Evolutionary conservation across 75 land plant species (phyloP).

Genomic region (Cunninghamia lanceolata): DNA sequence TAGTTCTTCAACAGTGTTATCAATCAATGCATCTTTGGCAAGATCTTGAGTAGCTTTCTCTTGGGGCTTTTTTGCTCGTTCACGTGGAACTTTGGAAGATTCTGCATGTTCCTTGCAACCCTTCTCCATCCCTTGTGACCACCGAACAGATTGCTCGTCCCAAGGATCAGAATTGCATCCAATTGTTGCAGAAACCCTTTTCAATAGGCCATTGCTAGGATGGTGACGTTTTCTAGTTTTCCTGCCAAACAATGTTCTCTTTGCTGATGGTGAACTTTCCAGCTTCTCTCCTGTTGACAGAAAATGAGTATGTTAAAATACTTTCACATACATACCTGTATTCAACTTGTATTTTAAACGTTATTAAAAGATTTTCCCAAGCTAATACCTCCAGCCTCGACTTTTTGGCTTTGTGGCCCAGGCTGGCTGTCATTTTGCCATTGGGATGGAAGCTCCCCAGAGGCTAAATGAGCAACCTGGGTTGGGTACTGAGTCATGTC

Average conservation of each 20-base stretch:
- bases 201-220: not conserved
- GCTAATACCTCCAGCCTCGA: not conserved
- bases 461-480: conserved; percentile 39
- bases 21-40: not conserved
- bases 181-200: conserved; percentile 1
- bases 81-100: not conserved
- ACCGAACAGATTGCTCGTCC: conserved; percentile 4
- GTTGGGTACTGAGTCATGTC: conserved; percentile 65
- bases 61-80: not conserved
- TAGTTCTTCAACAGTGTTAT: not conserved
- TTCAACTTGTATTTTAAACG: not conserved
- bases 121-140: conserved; percentile 23
- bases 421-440: conserved; percentile 20
- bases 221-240: not conserved
- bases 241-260: not conserved
- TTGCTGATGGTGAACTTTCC: not conserved
- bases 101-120: not conserved
- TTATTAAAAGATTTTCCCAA: not conserved
- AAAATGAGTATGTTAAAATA: not conserved
- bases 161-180: conserved; percentile 9
- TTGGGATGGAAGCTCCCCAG: conserved; percentile 39
- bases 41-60: not conserved
- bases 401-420: conserved; percentile 2
- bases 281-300: conserved; percentile 4
- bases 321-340: not conserved